Base-by-base conservation (phyloP, 2,329 filamentous ascomycete genomes). In the Colletotrichum sp. region DNA sequence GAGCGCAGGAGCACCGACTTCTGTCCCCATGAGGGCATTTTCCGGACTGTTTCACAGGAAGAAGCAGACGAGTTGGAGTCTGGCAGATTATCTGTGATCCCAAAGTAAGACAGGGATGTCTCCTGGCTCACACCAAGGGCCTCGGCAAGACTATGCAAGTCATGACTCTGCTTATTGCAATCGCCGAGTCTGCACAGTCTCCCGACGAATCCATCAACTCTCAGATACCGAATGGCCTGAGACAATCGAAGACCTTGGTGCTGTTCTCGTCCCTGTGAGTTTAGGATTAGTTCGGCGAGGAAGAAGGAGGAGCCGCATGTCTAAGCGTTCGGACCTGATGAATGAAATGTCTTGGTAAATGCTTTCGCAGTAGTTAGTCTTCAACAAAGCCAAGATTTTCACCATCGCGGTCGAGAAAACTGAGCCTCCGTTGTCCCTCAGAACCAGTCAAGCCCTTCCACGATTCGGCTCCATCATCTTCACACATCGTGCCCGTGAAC, bases 121-220 rank as follows among this genome's bases (percentile, higher is more conserved):
- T 98, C 13, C 88, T 98, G 24, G 94, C 96, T 8, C 96, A 98
- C 82, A 95, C 95, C 1, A 98, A 98, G 96, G 96, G 96, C 2
- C 86, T 98, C 4, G 96, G 96, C 18, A 98, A 98, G 86, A 98
- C 96, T 0, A 95, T 98, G 93, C 96, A 98, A 85, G 91, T 95
- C 8, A 95, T 98, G 75, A 94, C 95, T 1, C 86, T 98, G n/a
- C 89, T 98, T 7, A 90, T 94, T 16, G 93, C 95, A 0, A 90
- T 98, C 76, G 88, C 92, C 6, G 90, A 95, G 79, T 91, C 95
- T 5, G 89, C 92, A 6, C 82, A 82, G 24, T 96, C 94, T 0
- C 36, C 82, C 0, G 90, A 96, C 70, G 83, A 85, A 1, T 83
- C 86, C 0, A 85, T 96, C 7, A 84, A 84, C 5, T 86, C 87